These are phyloP conservation scores for Stylosanthes scabra DNA, from an alignment of 331 rosid species.

Conservation along the genomic window DNA sequence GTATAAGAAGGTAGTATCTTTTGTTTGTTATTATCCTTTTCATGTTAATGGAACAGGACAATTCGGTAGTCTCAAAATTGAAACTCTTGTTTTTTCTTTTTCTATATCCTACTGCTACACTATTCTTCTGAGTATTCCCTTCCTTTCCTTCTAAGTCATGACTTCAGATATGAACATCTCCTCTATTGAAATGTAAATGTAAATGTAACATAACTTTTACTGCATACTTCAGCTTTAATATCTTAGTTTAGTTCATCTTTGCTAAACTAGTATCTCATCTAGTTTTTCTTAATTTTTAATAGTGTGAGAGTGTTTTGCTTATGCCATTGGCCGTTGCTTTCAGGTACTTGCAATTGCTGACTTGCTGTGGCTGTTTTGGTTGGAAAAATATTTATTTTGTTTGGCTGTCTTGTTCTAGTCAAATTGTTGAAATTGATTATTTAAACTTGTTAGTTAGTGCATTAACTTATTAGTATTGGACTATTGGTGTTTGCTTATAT, in stretches of 20 bases:
- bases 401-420: too few relatives aligned
- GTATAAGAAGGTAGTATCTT: constrained; percentile 41
- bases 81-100: constrained; percentile 33
- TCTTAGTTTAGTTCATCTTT: constrained; percentile 5
- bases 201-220: neutral
- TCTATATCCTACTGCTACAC: constrained; percentile 4
- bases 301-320: too few relatives aligned
- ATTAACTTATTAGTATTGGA: too few relatives aligned
- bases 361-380: too few relatives aligned
- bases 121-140: constrained; percentile 11
- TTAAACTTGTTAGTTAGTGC: too few relatives aligned
- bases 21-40: constrained; percentile 29
- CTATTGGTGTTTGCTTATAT: too few relatives aligned
- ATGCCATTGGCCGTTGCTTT: too few relatives aligned
- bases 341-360: too few relatives aligned
- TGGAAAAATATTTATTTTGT: too few relatives aligned
- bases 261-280: too few relatives aligned
- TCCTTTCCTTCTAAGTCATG: constrained; percentile 27
- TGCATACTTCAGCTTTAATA: constrained; percentile 3
- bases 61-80: constrained; percentile 36
- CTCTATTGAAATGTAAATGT: neutral
- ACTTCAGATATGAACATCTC: neutral
- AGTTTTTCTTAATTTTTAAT: too few relatives aligned
- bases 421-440: too few relatives aligned
- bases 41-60: constrained; percentile 43